Base-by-base conservation (phyloP, 1,284 basidiomycete genomes). In the Pseudozyma thailandica region DNA sequence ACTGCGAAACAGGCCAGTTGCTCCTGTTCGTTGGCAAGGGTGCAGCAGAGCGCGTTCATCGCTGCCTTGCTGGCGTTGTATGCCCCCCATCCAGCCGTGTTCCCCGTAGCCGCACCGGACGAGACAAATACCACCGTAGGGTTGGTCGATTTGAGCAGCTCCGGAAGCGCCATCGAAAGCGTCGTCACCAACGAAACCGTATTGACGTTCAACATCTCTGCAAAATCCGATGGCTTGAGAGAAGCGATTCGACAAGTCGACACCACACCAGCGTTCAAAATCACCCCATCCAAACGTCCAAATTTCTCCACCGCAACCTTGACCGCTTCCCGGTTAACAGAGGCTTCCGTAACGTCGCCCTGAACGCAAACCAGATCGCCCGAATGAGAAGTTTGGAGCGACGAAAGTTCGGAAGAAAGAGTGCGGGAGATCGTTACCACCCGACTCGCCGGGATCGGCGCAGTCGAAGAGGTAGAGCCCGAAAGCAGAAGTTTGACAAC, bases 341-440 rank as follows among this genome's bases (percentile, higher is more conserved):
- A 90, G 88, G 91, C 64, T 28, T 81, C 82, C 1, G 80, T 74
- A 0, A 86, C 86, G 80, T 93, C 90, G 74, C 91, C 92, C 77
- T 89, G 84, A 35, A 91, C 78, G 57, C 87, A 83, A 16, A 68
- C 42, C 4, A 79, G 52, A 15, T 50, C 33, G 2, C 53, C 48
- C 1, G 55, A 10, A 37, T 74, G 33, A 15, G 83, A 81, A 2
- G 85, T 82, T 33, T 84, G 82, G 28, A 94, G 86, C 0, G 85
- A 83, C 15, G 85, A 69, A 5, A 94, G 86, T 65, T 90, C 90
- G 6, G 87, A 84, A 3, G 91, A 86, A 39, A 85, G 83, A 23
- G 90, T 87, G 28, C 93, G 88, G 8, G 91, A 91, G 59, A 94
- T 84, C 0, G 91, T 88, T 63, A 92, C 87, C 49, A 95, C 92